Evolutionary conservation across 2,329 filamentous ascomycete species (phyloP).

Genomic region (Fusarium sp.): DNA sequence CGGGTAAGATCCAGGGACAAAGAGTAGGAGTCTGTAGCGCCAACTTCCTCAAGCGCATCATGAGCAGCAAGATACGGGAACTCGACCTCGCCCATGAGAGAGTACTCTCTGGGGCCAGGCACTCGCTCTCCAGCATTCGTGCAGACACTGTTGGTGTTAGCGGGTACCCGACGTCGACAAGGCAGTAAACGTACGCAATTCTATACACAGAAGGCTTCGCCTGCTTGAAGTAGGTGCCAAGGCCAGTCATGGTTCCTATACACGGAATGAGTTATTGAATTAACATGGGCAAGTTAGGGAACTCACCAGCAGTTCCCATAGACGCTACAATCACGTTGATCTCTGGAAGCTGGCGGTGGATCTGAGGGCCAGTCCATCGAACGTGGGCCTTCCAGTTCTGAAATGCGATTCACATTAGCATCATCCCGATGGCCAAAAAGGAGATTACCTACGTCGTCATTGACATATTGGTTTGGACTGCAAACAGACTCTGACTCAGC

Average conservation of each 20-base stretch:
- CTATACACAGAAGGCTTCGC: slow-evolving; percentile 61
- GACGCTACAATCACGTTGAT: slow-evolving; percentile 67
- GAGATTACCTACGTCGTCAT: too few species aligned
- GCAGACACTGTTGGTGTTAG: slow-evolving; percentile 59
- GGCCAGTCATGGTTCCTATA: slow-evolving; percentile 60
- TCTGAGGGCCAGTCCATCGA: slow-evolving; percentile 70
- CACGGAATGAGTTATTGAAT: background rate
- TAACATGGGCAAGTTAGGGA: background rate
- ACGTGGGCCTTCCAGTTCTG: slow-evolving; percentile 68
- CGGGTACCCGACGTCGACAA: fast-evolving
- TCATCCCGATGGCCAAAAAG: too few species aligned
- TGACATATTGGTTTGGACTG: slow-evolving; percentile 51
- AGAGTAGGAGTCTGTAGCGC: slow-evolving; percentile 64
- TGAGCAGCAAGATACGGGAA: slow-evolving; percentile 69
- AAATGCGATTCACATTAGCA: too few species aligned
- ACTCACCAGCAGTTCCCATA: slow-evolving; percentile 61
- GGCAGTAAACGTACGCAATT: slow-evolving; percentile 45
- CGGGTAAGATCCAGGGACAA: slow-evolving; percentile 67
- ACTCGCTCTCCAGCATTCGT: slow-evolving; percentile 68
- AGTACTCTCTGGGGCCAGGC: slow-evolving; percentile 67
- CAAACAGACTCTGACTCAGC: slow-evolving; percentile 45
- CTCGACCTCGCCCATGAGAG: slow-evolving; percentile 62
- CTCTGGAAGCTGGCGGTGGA: slow-evolving; percentile 66
- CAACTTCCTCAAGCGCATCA: slow-evolving; percentile 67
- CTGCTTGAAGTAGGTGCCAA: slow-evolving; percentile 63